phyloP scores from a whole-genome alignment of 768 basidiomycete genomes.

The Cystobasidium ongulense region DNA sequence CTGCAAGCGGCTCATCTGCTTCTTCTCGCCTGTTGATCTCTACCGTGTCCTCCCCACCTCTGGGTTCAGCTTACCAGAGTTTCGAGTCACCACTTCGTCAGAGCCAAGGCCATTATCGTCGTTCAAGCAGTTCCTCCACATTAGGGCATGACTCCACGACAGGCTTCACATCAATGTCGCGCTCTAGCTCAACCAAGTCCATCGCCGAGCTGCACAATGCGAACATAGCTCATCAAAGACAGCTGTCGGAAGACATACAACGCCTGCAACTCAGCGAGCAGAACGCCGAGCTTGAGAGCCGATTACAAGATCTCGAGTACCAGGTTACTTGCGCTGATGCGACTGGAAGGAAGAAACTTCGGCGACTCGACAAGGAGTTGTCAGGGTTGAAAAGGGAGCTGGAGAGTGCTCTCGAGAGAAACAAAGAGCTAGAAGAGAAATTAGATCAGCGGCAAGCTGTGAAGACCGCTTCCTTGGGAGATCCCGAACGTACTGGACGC shows the following conservation, averaged over 20 bases:
- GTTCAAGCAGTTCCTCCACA: not conserved
- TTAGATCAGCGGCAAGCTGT: not conserved
- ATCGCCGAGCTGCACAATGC: conserved; percentile 54
- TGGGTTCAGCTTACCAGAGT: not conserved
- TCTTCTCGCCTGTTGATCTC: not conserved
- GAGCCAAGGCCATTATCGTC: not conserved
- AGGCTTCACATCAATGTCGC: conserved; percentile 1
- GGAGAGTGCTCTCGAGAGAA: conserved; percentile 63
- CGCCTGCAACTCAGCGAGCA: conserved; percentile 59
- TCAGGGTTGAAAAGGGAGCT: conserved; percentile 62
- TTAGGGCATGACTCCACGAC: not conserved
- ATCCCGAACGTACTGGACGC: not conserved
- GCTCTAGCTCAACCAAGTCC: conserved; percentile 46
- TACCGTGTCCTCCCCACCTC: not conserved
- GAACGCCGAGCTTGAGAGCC: conserved; percentile 68
- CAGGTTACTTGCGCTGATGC: conserved; percentile 63
- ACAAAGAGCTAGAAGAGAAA: conserved; percentile 60
- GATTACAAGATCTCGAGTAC: conserved; percentile 65
- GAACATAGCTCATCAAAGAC: not conserved
- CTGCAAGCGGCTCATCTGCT: not conserved
- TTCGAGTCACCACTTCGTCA: not conserved
- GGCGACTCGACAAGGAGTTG: conserved; percentile 73
- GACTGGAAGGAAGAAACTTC: conserved; percentile 60
- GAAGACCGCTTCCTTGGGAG: not conserved
- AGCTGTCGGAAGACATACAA: conserved; percentile 47